Base-by-base conservation (phyloP, 2,329 filamentous ascomycete genomes). In the Paecilomyces niveus region DNA sequence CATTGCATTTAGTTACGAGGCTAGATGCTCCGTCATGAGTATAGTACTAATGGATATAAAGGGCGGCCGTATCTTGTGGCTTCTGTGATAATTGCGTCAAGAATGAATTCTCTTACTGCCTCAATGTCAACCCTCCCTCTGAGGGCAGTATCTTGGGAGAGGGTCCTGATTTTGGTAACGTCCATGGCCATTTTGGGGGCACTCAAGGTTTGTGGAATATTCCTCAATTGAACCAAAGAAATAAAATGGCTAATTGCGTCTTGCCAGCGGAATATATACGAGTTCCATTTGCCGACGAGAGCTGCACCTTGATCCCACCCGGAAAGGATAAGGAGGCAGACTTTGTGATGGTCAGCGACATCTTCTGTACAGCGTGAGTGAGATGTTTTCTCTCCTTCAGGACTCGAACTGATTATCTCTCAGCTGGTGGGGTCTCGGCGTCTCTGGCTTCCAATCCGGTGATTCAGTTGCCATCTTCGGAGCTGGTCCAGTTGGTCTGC, bases 391-490 rank as follows among this genome's bases (percentile, higher is more conserved):
- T 18, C 15, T 3, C 21, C 21, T 15, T 11, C 5, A 4, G 21
- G 24, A 24, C 50, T 52, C 24, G 8, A 52, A 52, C 50, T 52
- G 50, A 52, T 11, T 29, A 56, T 58, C 29, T 31, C 29, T 18
- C 26, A 45, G 26, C 13, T 52, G 50, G 50, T 52, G 50, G 50
- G 50, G 50, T 13, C 21, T 64, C 11, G 59, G 63, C n/a, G 59
- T 85, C 1, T 80, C 83, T 3, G 84, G 84, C 0, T 87, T 87
- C 71, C 71, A 81, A 63, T 72, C 83, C 1, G 84, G 85, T 1
- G 85, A 88, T 63, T 80, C 76, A n/a, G 80, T 88, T 1, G 85
- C 84, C 0, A 80, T 88, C 1, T 88, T 87, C 59, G 86, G 85
- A 0, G 84, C 82, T 2, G 84, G 85, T 0, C 85, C 85, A 0